A percentile compares a stretch with the other conserved stretches of the same genome.
These are phyloP conservation scores for Penicillium nucicola DNA, from an alignment of 495 filamentous ascomycete species.

Conservation along the genomic window DNA sequence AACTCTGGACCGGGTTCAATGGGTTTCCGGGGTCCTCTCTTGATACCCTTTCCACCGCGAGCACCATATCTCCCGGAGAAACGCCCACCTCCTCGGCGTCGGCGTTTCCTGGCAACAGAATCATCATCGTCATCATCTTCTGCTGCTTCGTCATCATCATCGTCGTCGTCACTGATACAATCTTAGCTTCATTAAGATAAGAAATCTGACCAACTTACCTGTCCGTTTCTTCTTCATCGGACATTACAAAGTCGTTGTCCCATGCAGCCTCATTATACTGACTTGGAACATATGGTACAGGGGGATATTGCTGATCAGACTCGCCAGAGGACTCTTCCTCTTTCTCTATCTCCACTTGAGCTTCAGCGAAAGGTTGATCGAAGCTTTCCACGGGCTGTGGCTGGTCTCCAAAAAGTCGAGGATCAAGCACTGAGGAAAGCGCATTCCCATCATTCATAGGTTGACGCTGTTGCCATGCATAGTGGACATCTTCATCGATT, in stretches of 20 bases:
- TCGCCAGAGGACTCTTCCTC: not conserved
- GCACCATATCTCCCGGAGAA: slow-evolving; percentile 45
- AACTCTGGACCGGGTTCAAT: slow-evolving; percentile 72
- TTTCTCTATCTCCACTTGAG: slow-evolving; percentile 10
- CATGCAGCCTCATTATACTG: slow-evolving; percentile 8
- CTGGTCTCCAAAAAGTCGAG: slow-evolving; percentile 35
- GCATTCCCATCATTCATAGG: slow-evolving; percentile 12
- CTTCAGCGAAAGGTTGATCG: slow-evolving; percentile 3
- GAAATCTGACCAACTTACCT: slow-evolving; percentile 27
- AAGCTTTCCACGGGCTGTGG: slow-evolving; percentile 10
- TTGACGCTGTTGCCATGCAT: slow-evolving; percentile 33
- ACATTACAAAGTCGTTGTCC: slow-evolving; percentile 26
- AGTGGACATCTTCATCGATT: slow-evolving; percentile 35
- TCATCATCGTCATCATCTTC: slow-evolving; percentile 35
- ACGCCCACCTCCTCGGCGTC: slow-evolving; percentile 35
- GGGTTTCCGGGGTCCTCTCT: slow-evolving; percentile 66
- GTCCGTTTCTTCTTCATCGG: slow-evolving; percentile 22
- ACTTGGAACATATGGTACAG: not conserved
- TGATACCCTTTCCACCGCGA: slow-evolving; percentile 48
- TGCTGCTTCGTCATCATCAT: slow-evolving; percentile 11
- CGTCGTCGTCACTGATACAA: slow-evolving; percentile 19
- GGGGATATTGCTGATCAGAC: not conserved
- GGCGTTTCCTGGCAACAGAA: slow-evolving; percentile 23
- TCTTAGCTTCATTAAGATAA: not conserved
- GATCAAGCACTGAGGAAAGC: slow-evolving; percentile 36